Percentiles rank a stretch among this genome's conserved stretches.
Conservation (phyloP, 352 stramenopile species). For the Elongisporangium senticosum region DNA sequence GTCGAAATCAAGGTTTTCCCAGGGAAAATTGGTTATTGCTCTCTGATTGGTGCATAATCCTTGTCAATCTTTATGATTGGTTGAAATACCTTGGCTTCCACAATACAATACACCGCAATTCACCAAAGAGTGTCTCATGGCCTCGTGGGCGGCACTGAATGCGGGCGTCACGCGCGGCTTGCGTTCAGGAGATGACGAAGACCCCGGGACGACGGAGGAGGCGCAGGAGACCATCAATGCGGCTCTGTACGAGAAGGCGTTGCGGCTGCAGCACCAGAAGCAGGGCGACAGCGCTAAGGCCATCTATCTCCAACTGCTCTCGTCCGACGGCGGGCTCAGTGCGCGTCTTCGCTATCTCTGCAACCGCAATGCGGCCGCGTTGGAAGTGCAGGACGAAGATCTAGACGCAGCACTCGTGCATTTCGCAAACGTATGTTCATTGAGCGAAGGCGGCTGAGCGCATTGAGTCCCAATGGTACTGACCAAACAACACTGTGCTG, state of each 20-base stretch:
- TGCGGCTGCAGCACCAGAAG: conserved; percentile 53
- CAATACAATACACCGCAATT: too few relatives aligned
- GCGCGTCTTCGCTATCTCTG: conserved; percentile 59
- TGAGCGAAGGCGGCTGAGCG: not conserved
- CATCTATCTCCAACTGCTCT: conserved; percentile 36
- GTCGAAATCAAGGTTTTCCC: too few relatives aligned
- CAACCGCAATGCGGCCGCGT: conserved; percentile 58
- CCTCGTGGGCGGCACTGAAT: conserved; percentile 69
- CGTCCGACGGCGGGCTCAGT: conserved; percentile 25
- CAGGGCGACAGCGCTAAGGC: conserved; percentile 23
- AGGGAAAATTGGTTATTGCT: too few relatives aligned
- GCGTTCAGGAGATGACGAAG: conserved; percentile 4
- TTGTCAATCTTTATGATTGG: too few relatives aligned
- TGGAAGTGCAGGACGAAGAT: conserved; percentile 36
- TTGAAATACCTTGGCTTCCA: not conserved
- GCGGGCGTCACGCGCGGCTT: conserved; percentile 20
- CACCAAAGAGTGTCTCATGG: conserved; percentile 16
- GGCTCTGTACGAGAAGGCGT: conserved; percentile 52
- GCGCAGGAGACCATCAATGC: conserved; percentile 64
- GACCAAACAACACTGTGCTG: not conserved
- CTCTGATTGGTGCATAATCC: not conserved
- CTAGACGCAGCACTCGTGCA: conserved; percentile 38
- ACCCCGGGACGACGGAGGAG: conserved; percentile 45
- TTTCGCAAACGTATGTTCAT: conserved; percentile 31
- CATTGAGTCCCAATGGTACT: not conserved